These are phyloP conservation scores for Penicillium concentricum DNA, from an alignment of 2,329 filamentous ascomycete species.

Conservation along the genomic window DNA sequence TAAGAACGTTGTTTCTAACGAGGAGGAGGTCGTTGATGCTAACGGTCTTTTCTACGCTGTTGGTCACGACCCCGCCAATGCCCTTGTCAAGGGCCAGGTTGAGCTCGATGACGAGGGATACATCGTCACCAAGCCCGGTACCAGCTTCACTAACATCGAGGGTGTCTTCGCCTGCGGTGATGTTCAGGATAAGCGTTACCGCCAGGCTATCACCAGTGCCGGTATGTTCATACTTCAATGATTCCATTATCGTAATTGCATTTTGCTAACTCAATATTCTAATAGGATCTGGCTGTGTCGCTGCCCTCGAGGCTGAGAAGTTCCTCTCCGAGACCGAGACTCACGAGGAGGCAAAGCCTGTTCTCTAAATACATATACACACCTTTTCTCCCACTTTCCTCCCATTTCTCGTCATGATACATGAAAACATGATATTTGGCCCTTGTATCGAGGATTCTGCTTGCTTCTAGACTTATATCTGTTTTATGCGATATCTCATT, in stretches of 20 bases:
- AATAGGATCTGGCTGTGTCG: conserved; percentile 86
- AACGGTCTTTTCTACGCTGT: conserved; percentile 97
- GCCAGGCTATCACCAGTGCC: conserved; percentile 96
- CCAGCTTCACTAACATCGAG: conserved; percentile 79
- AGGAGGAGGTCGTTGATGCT: conserved; percentile 79
- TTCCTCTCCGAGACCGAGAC: conserved; percentile 76
- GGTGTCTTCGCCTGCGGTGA: conserved; percentile 97
- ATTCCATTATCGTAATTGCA: background rate
- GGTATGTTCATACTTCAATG: conserved; percentile 62
- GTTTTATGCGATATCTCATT: conserved; percentile 9
- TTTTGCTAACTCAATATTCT: conserved; percentile 21
- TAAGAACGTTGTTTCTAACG: conserved; percentile 72
- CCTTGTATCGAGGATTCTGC: background rate
- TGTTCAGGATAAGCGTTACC: conserved; percentile 97
- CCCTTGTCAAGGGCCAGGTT: conserved; percentile 86
- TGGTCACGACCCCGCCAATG: conserved; percentile 89
- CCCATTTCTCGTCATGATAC: conserved; percentile 7
- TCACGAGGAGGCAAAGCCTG: conserved; percentile 38
- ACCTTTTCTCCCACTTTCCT: background rate
- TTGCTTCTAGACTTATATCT: conserved; percentile 11
- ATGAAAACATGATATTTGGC: conserved; percentile 2
- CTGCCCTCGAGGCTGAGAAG: conserved; percentile 93
- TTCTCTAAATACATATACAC: conserved; percentile 49
- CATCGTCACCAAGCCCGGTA: conserved; percentile 83
- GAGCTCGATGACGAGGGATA: conserved; percentile 89